Percentiles rank a stretch among this genome's conserved stretches.
Conservation (phyloP, 495 filamentous ascomycete species). For the Collariella sp. region DNA sequence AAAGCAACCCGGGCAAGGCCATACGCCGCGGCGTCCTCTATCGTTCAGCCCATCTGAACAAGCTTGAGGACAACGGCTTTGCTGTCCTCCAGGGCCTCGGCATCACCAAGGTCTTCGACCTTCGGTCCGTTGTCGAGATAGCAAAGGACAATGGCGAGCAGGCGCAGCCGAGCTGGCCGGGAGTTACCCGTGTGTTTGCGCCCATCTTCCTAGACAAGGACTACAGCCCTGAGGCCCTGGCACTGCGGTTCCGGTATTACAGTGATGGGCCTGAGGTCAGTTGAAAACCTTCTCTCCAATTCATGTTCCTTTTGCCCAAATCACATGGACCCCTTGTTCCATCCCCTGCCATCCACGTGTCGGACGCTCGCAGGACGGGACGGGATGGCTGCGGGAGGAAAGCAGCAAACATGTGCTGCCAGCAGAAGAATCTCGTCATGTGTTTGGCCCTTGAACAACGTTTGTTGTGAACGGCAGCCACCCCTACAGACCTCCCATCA, state of each 20-base stretch:
- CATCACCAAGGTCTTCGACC: constrained; percentile 56
- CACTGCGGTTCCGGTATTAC: constrained; percentile 41
- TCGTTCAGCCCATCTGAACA: constrained; percentile 49
- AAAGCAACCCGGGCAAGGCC: constrained; percentile 21
- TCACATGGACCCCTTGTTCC: too few species aligned
- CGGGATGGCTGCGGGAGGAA: too few species aligned
- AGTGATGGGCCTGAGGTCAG: constrained; percentile 37
- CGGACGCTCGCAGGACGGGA: too few species aligned
- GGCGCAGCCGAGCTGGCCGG: constrained; percentile 37
- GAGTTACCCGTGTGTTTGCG: constrained; percentile 43
- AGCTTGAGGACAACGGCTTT: constrained; percentile 45
- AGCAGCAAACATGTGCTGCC: too few species aligned
- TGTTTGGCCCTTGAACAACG: too few species aligned
- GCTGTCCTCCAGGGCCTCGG: constrained; percentile 42
- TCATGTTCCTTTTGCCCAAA: too few species aligned
- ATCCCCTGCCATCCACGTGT: too few species aligned
- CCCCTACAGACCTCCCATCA: background rate
- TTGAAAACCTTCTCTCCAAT: too few species aligned
- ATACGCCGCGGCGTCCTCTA: constrained; percentile 45
- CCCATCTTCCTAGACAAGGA: constrained; percentile 53
- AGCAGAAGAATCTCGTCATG: too few species aligned
- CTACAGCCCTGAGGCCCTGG: constrained; percentile 45
- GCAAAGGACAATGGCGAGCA: constrained; percentile 21
- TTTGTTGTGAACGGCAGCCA: too few species aligned
- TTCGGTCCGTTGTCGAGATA: constrained; percentile 50